Evolutionary conservation across 1,284 basidiomycete species (phyloP).

Genomic region (Moesziomyces sp.): DNA sequence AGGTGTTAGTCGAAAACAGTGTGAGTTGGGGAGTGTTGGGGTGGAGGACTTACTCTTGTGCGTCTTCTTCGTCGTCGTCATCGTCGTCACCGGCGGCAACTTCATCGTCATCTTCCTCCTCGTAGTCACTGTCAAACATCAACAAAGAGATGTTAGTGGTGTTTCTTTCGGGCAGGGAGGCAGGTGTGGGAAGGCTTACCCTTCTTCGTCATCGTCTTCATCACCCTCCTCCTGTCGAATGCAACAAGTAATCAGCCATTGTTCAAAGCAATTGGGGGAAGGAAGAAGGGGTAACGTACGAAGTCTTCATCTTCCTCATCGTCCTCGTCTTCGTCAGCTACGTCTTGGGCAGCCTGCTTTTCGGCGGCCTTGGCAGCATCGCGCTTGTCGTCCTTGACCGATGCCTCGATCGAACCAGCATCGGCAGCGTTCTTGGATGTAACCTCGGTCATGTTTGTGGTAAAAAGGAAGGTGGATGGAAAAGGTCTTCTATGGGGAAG

Average conservation of each 20-base stretch:
- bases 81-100: slow-evolving; percentile 29
- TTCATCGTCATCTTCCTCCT: slow-evolving; percentile 34
- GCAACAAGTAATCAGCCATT: neutral
- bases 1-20: neutral
- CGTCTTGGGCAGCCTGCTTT: slow-evolving; percentile 21
- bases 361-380: slow-evolving; percentile 29
- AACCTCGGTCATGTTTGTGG: slow-evolving; percentile 16
- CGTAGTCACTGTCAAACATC: slow-evolving; percentile 3
- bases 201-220: slow-evolving; percentile 40
- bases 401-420: slow-evolving; percentile 17
- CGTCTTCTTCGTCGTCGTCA: slow-evolving; percentile 34
- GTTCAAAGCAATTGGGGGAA: neutral
- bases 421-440: slow-evolving; percentile 10
- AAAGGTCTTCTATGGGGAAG: neutral
- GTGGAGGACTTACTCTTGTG: slow-evolving; percentile 18
- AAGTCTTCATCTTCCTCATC: slow-evolving; percentile 47
- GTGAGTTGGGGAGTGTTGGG: neutral
- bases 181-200: slow-evolving; percentile 4
- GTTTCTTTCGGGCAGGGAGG: neutral
- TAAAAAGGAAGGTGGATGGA: neutral
- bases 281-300: slow-evolving; percentile 8
- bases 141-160: neutral
- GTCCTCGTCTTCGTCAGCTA: slow-evolving; percentile 33
- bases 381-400: slow-evolving; percentile 41
- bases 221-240: slow-evolving; percentile 25